These are phyloP conservation scores for Eurotiales sp. DNA, from an alignment of 2,329 filamentous ascomycete species.

Conservation along the genomic window DNA sequence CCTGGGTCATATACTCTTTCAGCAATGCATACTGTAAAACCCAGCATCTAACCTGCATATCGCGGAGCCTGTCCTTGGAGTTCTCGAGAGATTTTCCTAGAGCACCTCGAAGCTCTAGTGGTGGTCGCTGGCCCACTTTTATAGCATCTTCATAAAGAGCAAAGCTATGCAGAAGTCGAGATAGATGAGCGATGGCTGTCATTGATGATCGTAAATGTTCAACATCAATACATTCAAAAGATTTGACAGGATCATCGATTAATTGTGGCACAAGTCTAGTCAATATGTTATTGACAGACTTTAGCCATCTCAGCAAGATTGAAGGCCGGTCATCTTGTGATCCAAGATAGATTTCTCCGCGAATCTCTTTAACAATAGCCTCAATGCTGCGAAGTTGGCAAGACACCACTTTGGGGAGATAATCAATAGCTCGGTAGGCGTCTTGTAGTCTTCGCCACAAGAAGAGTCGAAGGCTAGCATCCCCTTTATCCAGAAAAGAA, in stretches of 20 bases:
- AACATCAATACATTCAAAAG: constrained; percentile 81
- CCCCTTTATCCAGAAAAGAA: constrained; percentile 77
- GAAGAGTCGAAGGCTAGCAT: constrained; percentile 76
- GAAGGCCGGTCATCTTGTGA: constrained; percentile 61
- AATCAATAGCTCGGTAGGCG: constrained; percentile 80
- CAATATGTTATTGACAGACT: constrained; percentile 73
- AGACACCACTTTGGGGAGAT: constrained; percentile 81
- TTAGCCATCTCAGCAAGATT: constrained; percentile 70
- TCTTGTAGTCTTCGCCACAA: constrained; percentile 89
- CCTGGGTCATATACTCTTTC: constrained; percentile 68
- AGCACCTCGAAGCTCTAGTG: constrained; percentile 55
- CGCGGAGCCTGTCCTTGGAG: constrained; percentile 68
- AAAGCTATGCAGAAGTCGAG: constrained; percentile 72
- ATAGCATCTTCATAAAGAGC: constrained; percentile 81
- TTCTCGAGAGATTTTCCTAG: constrained; percentile 39
- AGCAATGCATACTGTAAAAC: constrained; percentile 79
- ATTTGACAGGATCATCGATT: constrained; percentile 58
- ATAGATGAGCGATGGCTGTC: constrained; percentile 65
- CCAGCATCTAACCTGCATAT: constrained; percentile 86
- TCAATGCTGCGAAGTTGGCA: constrained; percentile 84
- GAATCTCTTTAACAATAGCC: constrained; percentile 70
- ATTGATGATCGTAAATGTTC: constrained; percentile 71
- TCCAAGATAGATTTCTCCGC: constrained; percentile 54
- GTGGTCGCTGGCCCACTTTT: constrained; percentile 67
- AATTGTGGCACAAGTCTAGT: constrained; percentile 66